phyloP scores from a whole-genome alignment of 371 early-diverging fungal genomes.

The Nematocida sp. region DNA sequence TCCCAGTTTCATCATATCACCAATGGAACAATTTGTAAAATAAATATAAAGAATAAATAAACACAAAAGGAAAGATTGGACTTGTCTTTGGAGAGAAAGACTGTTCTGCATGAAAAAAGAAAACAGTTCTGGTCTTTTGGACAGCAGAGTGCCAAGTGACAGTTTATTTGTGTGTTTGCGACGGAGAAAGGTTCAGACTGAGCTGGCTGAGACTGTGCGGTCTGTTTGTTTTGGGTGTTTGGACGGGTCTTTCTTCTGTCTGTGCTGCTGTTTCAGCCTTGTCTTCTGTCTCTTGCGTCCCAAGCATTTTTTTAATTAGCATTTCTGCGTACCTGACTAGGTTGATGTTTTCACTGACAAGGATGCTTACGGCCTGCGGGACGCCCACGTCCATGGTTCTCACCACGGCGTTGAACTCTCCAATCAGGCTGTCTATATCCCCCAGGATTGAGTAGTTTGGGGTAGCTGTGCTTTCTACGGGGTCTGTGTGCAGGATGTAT shows the following conservation, averaged over 20 bases:
- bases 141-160: background rate
- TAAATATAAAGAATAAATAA: background rate
- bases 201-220: too few species aligned
- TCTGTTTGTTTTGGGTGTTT: too few species aligned
- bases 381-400: slow-evolving; percentile 5
- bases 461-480: background rate
- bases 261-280: too few species aligned
- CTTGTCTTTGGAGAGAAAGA: background rate
- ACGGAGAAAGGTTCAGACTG: too few species aligned
- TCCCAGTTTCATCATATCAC: background rate
- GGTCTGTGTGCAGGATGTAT: background rate
- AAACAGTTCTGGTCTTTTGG: background rate
- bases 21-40: background rate
- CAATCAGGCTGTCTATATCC: slow-evolving; percentile 25
- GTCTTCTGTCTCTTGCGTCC: background rate
- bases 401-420: slow-evolving; percentile 41
- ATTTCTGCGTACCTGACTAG: slow-evolving; percentile 31
- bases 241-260: background rate
- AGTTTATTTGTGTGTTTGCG: too few species aligned
- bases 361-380: slow-evolving; percentile 35
- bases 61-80: background rate
- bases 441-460: slow-evolving; percentile 11
- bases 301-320: background rate
- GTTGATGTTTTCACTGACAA: slow-evolving; percentile 46
- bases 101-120: background rate